Evolutionary conservation across 2,329 filamentous ascomycete species (phyloP), one percentile per base, ranked within the genome.

Genomic region (Xylaria sp.): DNA sequence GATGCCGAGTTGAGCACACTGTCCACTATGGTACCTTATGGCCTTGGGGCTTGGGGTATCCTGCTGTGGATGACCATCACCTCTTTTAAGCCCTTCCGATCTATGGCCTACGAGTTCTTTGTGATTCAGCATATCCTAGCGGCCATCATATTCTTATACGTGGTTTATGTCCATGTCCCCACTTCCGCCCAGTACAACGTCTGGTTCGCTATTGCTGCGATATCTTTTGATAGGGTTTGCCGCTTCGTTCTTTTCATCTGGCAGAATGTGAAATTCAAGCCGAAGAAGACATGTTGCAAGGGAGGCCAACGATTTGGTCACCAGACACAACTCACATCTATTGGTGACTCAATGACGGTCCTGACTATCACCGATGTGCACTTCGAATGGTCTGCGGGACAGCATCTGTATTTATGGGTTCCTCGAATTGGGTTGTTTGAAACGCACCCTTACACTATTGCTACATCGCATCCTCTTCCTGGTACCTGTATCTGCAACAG

Each of bases 61-160:
- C 78, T 93, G 36, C 79, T 89, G 0, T 92, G 90, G 90, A 89
- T 89, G 45, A 84, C 87, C 21, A 76, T 92, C 36, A 87, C 86
- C 6, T 89, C 89, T 1, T 82, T 91, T 63, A 84, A 87, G 6
- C 91, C 91, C 0, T 80, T 93, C 39, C 85, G 91, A 4, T 84
- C 87, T n/a, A 82, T 89, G 80, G 84, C 85, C 6, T 93, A 93
- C 76, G 91, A 93, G 79, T 68, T 92, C 0, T 93, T 92, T 75
- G 85, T 93, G 17, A 72, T 88, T 3, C 91, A 93, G 77, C 91
- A 93, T 75, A 80, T 92, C 30, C 76, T 87, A 17, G 86, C 88
- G 2, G 89, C 89, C 64, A 82, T 86, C 34, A 75, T 90, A 27
- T 86, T 93, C 73, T 79, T 92, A 45, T 90, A 86, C 80, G 81